Percentiles rank a stretch among this genome's conserved stretches.
Evolutionary conservation across 192 early-diverging fungal species (phyloP).

Genomic region (Backusella westeae): DNA sequence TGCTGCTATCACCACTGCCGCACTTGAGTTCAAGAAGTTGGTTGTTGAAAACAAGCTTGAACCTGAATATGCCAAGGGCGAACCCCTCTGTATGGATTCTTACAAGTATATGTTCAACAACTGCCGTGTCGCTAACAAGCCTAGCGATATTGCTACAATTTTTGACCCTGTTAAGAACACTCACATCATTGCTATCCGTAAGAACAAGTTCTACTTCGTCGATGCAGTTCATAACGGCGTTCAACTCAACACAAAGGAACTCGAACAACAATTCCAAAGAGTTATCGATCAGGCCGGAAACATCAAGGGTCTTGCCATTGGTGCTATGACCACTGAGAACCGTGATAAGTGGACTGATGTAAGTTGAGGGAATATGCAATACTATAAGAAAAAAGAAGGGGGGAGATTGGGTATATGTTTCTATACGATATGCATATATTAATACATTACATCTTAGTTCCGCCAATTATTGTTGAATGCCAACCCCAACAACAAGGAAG

Average conservation of each 20-base stretch:
- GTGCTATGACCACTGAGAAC: slow-evolving; percentile 90
- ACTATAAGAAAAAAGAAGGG: neutral
- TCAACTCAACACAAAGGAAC: slow-evolving; percentile 80
- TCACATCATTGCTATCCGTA: slow-evolving; percentile 84
- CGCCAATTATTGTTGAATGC: slow-evolving; percentile 65
- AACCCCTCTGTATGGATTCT: slow-evolving; percentile 84
- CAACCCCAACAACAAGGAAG: slow-evolving; percentile 66
- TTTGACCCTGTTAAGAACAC: slow-evolving; percentile 74
- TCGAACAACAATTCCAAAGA: slow-evolving; percentile 71
- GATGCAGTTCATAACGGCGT: slow-evolving; percentile 74
- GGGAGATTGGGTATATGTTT: neutral
- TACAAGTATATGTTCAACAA: slow-evolving; percentile 98
- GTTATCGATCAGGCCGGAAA: slow-evolving; percentile 70
- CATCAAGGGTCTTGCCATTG: slow-evolving; percentile 69
- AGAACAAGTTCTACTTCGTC: slow-evolving; percentile 88
- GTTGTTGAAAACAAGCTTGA: slow-evolving; percentile 74
- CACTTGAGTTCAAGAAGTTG: slow-evolving; percentile 81
- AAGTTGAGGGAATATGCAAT: neutral
- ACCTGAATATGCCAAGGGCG: slow-evolving; percentile 77
- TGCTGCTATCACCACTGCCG: slow-evolving; percentile 86
- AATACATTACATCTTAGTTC: slow-evolving; percentile 29
- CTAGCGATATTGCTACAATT: slow-evolving; percentile 75
- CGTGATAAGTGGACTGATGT: slow-evolving; percentile 91
- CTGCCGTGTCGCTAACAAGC: slow-evolving; percentile 85
- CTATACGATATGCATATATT: neutral